A percentile compares a stretch with the other conserved stretches of the same genome.
Evolutionary conservation across 495 filamentous ascomycete species (phyloP).

Genomic region (Aspergillus nanangensis): DNA sequence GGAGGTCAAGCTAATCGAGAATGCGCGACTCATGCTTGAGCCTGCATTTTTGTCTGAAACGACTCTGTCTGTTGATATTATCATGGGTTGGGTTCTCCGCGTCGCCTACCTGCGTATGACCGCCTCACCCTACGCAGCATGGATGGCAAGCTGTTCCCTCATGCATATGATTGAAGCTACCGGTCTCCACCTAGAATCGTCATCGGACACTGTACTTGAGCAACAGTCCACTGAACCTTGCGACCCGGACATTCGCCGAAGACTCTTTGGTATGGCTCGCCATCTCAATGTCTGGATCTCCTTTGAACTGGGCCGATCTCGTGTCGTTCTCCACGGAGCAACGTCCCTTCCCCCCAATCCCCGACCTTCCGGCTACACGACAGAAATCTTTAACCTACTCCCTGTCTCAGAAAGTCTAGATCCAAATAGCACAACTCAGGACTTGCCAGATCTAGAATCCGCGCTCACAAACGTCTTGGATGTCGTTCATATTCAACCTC

Average conservation of each 20-base stretch:
- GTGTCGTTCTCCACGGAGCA: slow-evolving; percentile 40
- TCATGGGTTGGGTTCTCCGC: slow-evolving; percentile 50
- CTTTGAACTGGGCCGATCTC: slow-evolving; percentile 51
- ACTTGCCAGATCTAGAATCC: slow-evolving; percentile 30
- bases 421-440: slow-evolving; percentile 27
- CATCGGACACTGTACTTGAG: slow-evolving; percentile 16
- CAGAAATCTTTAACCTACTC: slow-evolving; percentile 39
- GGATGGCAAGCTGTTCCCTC: slow-evolving; percentile 51
- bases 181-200: slow-evolving; percentile 43
- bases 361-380: slow-evolving; percentile 12
- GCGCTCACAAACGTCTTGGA: slow-evolving; percentile 34
- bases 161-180: slow-evolving; percentile 53
- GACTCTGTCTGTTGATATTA: slow-evolving; percentile 31
- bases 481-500: slow-evolving; percentile 29
- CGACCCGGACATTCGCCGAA: slow-evolving; percentile 35
- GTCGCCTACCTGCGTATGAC: slow-evolving; percentile 49
- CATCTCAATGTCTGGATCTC: slow-evolving; percentile 49
- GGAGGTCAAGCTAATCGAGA: slow-evolving; percentile 36
- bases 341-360: slow-evolving; percentile 25
- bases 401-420: slow-evolving; percentile 43
- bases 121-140: slow-evolving; percentile 46
- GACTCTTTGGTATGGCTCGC: slow-evolving; percentile 45
- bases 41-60: slow-evolving; percentile 26
- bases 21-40: slow-evolving; percentile 42
- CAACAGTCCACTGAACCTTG: slow-evolving; percentile 11